These are phyloP conservation scores for Solanum tacnaense DNA, from an alignment of 257 asterid species.

Conservation along the genomic window DNA sequence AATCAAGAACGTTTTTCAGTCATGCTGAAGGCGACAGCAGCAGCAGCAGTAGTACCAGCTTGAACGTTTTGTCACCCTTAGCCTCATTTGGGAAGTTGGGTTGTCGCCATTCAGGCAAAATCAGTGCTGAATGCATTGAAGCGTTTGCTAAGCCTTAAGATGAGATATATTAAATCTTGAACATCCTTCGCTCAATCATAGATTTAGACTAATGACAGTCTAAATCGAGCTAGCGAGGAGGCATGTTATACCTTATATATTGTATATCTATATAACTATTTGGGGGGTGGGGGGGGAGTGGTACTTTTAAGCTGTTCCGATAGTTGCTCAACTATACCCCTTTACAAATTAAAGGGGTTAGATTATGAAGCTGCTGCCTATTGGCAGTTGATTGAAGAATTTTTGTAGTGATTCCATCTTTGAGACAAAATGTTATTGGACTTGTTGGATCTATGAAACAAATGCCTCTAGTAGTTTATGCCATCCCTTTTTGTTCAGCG, in stretches of 20 bases:
- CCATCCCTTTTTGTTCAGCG: not conserved
- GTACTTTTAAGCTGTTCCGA: not conserved
- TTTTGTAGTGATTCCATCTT: not conserved
- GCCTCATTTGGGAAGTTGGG: constrained; percentile 47
- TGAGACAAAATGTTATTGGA: not conserved
- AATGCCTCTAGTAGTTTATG: not conserved
- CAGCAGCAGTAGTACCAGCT: constrained; percentile 43
- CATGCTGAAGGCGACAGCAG: constrained; percentile 30
- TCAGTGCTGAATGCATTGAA: constrained; percentile 33
- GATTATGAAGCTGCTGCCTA: not conserved
- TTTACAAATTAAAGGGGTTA: not conserved
- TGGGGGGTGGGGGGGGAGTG: too few species aligned
- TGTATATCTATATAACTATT: not conserved
- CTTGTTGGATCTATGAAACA: not conserved
- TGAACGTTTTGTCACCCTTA: constrained; percentile 48
- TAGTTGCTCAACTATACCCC: not conserved
- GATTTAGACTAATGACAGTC: not conserved
- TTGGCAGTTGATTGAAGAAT: not conserved
- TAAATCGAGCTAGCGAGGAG: not conserved
- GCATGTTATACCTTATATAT: not conserved
- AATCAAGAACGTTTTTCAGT: constrained; percentile 30
- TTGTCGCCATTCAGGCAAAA: constrained; percentile 40
- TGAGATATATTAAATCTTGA: not conserved
- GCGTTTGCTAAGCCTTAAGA: constrained; percentile 27
- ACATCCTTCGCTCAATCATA: not conserved